Evolutionary conservation across 1,284 basidiomycete genomes (phyloP).

Genomic region (Austropuccinia psidii): DNA sequence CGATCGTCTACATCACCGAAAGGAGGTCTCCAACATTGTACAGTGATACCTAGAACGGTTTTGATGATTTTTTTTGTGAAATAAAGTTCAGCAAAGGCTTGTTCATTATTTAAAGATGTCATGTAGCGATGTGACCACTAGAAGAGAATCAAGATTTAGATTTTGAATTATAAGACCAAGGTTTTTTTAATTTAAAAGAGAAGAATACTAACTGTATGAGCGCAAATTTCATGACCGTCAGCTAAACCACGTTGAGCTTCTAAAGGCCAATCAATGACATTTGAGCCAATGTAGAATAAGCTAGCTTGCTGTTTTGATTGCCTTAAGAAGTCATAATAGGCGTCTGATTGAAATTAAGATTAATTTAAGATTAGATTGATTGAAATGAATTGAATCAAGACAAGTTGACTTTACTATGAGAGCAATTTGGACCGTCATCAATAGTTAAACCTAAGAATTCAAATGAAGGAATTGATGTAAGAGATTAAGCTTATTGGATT

Average conservation of each 20-base stretch:
- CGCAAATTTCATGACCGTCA: conserved; percentile 48
- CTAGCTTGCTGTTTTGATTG: conserved; percentile 53
- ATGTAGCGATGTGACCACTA: conserved; percentile 46
- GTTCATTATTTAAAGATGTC: conserved; percentile 52
- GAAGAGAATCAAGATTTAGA: background rate
- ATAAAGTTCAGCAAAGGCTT: conserved; percentile 55
- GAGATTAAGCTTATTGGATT: background rate
- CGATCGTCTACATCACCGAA: conserved; percentile 53
- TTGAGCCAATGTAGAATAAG: conserved; percentile 49
- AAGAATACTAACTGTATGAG: conserved; percentile 38
- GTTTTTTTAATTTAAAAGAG: conserved; percentile 46
- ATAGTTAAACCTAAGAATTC: conserved; percentile 41
- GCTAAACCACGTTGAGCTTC: conserved; percentile 52
- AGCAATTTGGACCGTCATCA: conserved; percentile 44
- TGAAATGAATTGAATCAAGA: background rate
- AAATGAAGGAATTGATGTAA: background rate
- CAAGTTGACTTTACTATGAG: conserved; percentile 35
- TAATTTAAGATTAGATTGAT: background rate
- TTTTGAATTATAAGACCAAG: conserved; percentile 39
- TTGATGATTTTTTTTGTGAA: conserved; percentile 46
- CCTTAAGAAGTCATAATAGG: conserved; percentile 52
- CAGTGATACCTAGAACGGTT: conserved; percentile 27
- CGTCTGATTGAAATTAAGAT: conserved; percentile 49
- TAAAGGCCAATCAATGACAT: conserved; percentile 54
- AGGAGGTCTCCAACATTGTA: conserved; percentile 40